Conservation (phyloP, 225 moss, liverwort and hornwort species). For the Sphagnum tenellum region DNA sequence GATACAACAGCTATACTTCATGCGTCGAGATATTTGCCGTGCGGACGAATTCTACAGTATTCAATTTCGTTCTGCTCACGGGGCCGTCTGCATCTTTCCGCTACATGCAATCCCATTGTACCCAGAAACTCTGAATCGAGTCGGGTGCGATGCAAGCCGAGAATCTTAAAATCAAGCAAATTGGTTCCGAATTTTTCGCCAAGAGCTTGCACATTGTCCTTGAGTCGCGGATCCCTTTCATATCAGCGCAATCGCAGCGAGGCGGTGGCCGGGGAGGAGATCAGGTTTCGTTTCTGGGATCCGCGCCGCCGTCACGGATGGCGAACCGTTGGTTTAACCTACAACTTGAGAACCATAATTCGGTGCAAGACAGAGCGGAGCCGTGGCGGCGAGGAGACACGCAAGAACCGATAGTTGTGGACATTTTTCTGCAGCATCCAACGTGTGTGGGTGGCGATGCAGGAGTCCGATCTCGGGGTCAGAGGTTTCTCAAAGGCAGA, state of each 20-base stretch:
- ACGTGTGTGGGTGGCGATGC: conserved; percentile 25
- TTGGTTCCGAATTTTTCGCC: conserved; percentile 85
- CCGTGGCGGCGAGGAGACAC: conserved; percentile 60
- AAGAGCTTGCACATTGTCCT: conserved; percentile 81
- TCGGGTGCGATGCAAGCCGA: conserved; percentile 41
- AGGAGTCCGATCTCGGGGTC: conserved; percentile 19
- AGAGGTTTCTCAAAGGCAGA: conserved; percentile 43
- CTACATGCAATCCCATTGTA: no score
- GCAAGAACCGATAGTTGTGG: conserved; percentile 91
- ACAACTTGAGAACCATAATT: conserved; percentile 64
- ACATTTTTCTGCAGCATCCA: conserved; percentile 84
- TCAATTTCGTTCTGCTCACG: no score
- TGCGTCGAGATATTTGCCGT: no score
- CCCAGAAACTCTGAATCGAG: no score
- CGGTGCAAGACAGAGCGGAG: conserved; percentile 65
- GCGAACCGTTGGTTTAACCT: conserved; percentile 92
- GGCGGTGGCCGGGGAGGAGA: no score
- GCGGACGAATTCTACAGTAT: no score
- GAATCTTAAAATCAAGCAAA: conserved; percentile 79
- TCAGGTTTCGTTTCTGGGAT: no score
- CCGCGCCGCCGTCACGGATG: conserved; percentile 14
- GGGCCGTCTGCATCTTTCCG: no score
- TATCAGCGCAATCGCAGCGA: conserved; percentile 18
- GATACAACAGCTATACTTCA: no score
- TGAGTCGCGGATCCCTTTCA: conserved; percentile 72